Evolutionary conservation across 2,329 filamentous ascomycete species (phyloP).

Genomic region (Pseudocercospora vitis): DNA sequence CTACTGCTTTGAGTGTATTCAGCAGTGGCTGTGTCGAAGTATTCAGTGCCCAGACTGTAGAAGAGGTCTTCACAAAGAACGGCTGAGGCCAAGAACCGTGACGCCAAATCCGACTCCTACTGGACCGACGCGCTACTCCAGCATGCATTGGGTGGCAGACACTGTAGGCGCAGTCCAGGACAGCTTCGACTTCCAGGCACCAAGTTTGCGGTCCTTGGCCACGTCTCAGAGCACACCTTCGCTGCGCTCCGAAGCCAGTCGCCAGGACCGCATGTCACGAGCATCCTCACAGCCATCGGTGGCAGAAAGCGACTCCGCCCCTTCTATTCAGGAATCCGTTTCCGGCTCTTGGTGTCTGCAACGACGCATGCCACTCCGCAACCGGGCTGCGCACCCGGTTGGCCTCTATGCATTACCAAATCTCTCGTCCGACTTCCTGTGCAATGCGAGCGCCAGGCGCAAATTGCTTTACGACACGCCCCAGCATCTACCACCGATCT

Average conservation of each 20-base stretch:
- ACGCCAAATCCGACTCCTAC: not conserved
- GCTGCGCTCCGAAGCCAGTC: not conserved
- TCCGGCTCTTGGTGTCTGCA: conserved; percentile 15
- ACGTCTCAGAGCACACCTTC: conserved; percentile 4
- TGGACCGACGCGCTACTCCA: conserved; percentile 7
- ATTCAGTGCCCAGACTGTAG: conserved; percentile 16
- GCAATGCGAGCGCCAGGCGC: not conserved
- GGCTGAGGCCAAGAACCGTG: not conserved
- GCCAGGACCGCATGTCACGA: not conserved
- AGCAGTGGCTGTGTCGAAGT: conserved; percentile 16
- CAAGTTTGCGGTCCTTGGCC: not conserved
- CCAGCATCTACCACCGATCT: not conserved
- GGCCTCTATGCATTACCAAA: not conserved
- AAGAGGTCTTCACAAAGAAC: conserved; percentile 7
- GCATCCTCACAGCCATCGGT: not conserved
- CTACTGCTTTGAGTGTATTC: conserved; percentile 21
- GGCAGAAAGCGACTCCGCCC: not conserved
- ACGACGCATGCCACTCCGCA: conserved; percentile 13
- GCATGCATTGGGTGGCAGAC: not conserved
- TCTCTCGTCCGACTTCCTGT: not conserved
- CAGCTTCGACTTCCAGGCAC: not conserved
- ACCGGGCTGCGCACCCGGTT: conserved; percentile 12
- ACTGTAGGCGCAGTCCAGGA: not conserved
- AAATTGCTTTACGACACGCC: not conserved
- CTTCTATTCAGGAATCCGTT: not conserved